A percentile compares a stretch with the other conserved stretches of the same genome.
Evolutionary conservation across 83 land plant species (phyloP).

Genomic region (Larix sibirica): DNA sequence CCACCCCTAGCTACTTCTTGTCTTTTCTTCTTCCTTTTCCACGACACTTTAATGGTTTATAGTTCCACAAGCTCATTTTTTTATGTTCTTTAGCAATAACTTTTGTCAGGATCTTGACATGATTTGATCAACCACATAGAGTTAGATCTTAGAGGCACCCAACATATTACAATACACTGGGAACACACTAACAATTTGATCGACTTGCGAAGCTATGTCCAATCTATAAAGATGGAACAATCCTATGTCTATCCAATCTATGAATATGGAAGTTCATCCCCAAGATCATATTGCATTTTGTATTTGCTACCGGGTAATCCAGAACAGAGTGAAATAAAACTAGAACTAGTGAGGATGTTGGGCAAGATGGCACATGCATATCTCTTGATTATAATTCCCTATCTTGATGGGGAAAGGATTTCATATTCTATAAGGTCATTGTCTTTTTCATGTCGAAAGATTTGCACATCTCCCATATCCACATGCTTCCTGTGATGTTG

Average conservation of each 20-base stretch:
- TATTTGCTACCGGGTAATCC: background rate
- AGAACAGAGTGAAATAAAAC: no score
- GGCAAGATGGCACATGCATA: no score
- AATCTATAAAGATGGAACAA: background rate
- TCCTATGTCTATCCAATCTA: background rate
- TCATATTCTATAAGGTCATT: no score
- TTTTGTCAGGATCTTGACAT: background rate
- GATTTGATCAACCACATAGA: background rate
- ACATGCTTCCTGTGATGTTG: no score
- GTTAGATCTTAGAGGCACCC: background rate
- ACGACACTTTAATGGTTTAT: background rate
- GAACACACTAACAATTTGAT: constrained; percentile 1
- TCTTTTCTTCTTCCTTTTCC: background rate
- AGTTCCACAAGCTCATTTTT: background rate
- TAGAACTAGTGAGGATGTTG: no score
- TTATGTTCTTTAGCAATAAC: background rate
- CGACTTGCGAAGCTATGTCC: background rate
- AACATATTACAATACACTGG: background rate
- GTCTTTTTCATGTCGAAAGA: no score
- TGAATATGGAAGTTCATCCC: background rate
- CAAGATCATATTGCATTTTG: background rate
- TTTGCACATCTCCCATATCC: no score
- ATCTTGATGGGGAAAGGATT: no score
- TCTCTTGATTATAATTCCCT: no score
- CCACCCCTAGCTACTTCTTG: background rate